Percentiles rank a stretch among this genome's conserved stretches.
Evolutionary conservation across 495 filamentous ascomycete species (phyloP).

Genomic region (Cudoniella acicularis): DNA sequence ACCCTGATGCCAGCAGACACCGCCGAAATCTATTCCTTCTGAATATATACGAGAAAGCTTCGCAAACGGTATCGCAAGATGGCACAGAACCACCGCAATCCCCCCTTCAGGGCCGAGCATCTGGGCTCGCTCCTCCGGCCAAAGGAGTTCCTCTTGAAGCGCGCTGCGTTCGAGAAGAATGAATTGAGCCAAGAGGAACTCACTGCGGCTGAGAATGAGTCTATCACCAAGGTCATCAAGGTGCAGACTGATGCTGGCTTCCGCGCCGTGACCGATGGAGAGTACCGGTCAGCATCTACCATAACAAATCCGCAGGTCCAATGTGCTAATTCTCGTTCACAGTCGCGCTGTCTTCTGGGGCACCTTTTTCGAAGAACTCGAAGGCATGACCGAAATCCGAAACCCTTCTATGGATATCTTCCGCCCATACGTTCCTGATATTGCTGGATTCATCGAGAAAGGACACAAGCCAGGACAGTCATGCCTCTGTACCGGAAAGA

Average conservation of each 20-base stretch:
- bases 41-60: not conserved
- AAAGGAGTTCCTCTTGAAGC: conserved; percentile 25
- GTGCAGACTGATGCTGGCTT: conserved; percentile 65
- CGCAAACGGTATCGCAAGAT: no score
- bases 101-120: conserved; percentile 85
- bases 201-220: conserved; percentile 57
- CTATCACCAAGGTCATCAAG: conserved; percentile 62
- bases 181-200: conserved; percentile 51
- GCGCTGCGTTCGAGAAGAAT: conserved; percentile 64
- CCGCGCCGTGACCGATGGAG: conserved; percentile 68
- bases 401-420: conserved; percentile 62
- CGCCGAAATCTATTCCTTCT: not conserved
- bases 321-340: not conserved
- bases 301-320: not conserved
- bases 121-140: conserved; percentile 56
- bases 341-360: conserved; percentile 19
- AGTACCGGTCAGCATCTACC: conserved; percentile 53
- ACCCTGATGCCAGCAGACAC: not conserved
- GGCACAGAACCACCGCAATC: conserved; percentile 25
- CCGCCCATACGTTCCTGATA: conserved; percentile 73
- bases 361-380: conserved; percentile 66
- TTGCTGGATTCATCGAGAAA: conserved; percentile 65
- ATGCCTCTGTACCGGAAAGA: conserved; percentile 62
- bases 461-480: conserved; percentile 70
- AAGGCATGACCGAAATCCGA: conserved; percentile 62